Percentiles rank a stretch among this genome's conserved stretches.
Evolutionary conservation across 805 yeast species (phyloP).

Genomic region (Yamadazyma kitorensis): DNA sequence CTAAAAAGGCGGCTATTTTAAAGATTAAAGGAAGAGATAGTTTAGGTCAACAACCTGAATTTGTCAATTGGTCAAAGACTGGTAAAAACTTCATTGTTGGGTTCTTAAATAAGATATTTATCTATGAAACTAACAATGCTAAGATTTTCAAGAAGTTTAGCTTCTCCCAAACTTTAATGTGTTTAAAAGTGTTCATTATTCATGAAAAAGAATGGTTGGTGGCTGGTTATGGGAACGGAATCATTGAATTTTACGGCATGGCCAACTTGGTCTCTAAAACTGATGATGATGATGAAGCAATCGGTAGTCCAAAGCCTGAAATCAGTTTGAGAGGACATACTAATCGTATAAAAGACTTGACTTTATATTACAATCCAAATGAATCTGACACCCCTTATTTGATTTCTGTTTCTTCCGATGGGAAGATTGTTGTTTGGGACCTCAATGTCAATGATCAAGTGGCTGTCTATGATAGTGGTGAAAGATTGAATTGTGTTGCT

Average conservation of each 20-base stretch:
- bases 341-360: slow-evolving; percentile 77
- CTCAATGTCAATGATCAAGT: slow-evolving; percentile 62
- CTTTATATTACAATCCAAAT: slow-evolving; percentile 42
- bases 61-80: slow-evolving; percentile 61
- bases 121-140: slow-evolving; percentile 65
- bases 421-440: slow-evolving; percentile 91
- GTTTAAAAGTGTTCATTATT: slow-evolving; percentile 50
- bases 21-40: slow-evolving; percentile 70
- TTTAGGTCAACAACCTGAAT: slow-evolving; percentile 60
- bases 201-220: slow-evolving; percentile 55
- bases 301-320: slow-evolving; percentile 41
- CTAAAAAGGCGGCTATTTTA: slow-evolving; percentile 83
- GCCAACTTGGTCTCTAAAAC: slow-evolving; percentile 21
- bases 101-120: slow-evolving; percentile 56
- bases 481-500: slow-evolving; percentile 83
- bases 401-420: slow-evolving; percentile 88
- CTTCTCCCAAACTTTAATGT: slow-evolving; percentile 62
- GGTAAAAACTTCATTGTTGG: slow-evolving; percentile 82
- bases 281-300: slow-evolving; percentile 24
- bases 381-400: slow-evolving; percentile 46
- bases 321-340: slow-evolving; percentile 78
- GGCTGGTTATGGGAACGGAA: slow-evolving; percentile 71
- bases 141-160: slow-evolving; percentile 53
- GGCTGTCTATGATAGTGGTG: slow-evolving; percentile 89
- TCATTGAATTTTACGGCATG: slow-evolving; percentile 54